Conservation (phyloP, 345 rosid species). For the Limnanthes douglasii region DNA sequence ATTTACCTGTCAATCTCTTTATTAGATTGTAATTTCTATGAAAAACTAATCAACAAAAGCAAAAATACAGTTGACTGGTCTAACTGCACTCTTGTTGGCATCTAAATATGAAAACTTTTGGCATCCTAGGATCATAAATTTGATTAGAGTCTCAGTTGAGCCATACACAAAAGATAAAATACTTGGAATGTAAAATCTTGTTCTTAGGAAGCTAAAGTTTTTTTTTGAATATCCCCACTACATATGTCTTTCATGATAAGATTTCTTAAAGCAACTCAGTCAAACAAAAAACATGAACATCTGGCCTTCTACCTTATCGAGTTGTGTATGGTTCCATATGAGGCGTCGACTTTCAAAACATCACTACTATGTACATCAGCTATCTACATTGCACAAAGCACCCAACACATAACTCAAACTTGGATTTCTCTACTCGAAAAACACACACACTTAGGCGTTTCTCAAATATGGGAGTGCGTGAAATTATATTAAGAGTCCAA, state of each 20-base stretch:
- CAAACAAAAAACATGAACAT: constrained; percentile 67
- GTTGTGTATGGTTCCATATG: constrained; percentile 64
- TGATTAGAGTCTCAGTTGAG: constrained; percentile 80
- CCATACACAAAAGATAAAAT: constrained; percentile 61
- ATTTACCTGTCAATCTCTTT: constrained; percentile 72
- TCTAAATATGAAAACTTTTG: constrained; percentile 94
- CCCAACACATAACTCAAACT: constrained; percentile 40
- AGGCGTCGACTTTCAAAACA: constrained; percentile 64
- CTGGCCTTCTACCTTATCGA: constrained; percentile 77
- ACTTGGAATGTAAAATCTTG: constrained; percentile 62
- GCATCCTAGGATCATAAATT: constrained; percentile 92
- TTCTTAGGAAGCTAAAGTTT: constrained; percentile 64
- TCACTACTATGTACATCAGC: constrained; percentile 90
- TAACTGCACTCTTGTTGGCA: constrained; percentile 69
- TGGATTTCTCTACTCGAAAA: constrained; percentile 63
- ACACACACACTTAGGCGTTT: constrained; percentile 44
- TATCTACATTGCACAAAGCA: constrained; percentile 62
- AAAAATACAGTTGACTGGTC: constrained; percentile 93
- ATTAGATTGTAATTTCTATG: constrained; percentile 68
- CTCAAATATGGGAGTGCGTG: constrained; percentile 66
- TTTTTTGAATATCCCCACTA: constrained; percentile 76
- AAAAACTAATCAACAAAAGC: constrained; percentile 48
- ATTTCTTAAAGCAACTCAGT: constrained; percentile 87
- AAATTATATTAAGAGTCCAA: no score
- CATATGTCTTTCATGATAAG: constrained; percentile 90